Percentiles rank a stretch among this genome's conserved stretches.
phyloP scores from a whole-genome alignment of 345 rosid genomes.

The Theobroma cacao region DNA sequence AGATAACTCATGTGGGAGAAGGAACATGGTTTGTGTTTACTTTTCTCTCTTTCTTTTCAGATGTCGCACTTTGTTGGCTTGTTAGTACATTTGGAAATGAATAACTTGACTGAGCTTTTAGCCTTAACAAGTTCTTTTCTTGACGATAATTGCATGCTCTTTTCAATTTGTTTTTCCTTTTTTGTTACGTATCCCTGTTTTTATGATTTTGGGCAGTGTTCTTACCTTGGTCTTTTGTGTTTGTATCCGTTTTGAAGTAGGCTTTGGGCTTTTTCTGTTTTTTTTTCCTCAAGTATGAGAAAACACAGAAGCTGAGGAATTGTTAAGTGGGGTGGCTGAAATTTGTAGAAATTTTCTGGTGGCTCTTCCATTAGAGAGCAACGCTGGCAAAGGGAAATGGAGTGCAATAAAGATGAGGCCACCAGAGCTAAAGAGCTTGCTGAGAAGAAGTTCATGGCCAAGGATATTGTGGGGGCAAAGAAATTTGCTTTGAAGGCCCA shows the following conservation, averaged over 20 bases:
- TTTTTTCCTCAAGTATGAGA: not conserved
- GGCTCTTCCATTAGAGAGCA: not conserved
- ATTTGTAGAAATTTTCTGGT: not conserved
- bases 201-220: conserved; percentile 17
- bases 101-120: not conserved
- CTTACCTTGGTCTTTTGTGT: not conserved
- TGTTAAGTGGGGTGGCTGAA: conserved; percentile 3
- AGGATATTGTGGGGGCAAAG: conserved; percentile 51
- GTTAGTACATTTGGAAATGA: not conserved
- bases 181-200: not conserved
- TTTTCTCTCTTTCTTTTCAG: not conserved
- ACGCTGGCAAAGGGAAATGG: conserved; percentile 35
- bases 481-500: conserved; percentile 69
- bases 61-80: not conserved
- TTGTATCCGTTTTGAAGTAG: not conserved
- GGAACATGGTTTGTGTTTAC: not conserved
- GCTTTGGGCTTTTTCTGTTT: not conserved
- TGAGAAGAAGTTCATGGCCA: conserved; percentile 51
- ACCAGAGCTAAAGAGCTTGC: conserved; percentile 64
- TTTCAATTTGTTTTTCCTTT: not conserved
- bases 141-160: not conserved
- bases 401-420: conserved; percentile 71
- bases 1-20: not conserved
- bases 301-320: not conserved
- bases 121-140: not conserved